phyloP scores from a whole-genome alignment of 2,329 filamentous ascomycete species.

The Epichloe elymi region DNA sequence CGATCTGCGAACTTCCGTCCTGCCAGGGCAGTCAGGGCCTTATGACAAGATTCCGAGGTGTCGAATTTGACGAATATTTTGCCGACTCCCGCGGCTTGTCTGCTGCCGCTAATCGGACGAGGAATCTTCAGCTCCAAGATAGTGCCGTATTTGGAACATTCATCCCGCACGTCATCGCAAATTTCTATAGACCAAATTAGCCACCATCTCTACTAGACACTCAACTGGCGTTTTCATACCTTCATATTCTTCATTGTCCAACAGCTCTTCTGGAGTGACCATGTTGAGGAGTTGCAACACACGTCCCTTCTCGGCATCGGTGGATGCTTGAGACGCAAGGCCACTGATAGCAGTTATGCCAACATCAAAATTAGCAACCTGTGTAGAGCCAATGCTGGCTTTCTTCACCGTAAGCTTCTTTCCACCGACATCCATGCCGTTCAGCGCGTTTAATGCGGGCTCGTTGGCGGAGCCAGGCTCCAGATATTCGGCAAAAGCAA shows the following conservation, averaged over 20 bases:
- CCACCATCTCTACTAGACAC: neutral
- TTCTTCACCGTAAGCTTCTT: slow-evolving; percentile 73
- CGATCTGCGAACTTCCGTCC: slow-evolving; percentile 93
- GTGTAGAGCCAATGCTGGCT: slow-evolving; percentile 87
- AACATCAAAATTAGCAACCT: slow-evolving; percentile 84
- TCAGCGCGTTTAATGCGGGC: slow-evolving; percentile 78
- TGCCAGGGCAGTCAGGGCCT: slow-evolving; percentile 78
- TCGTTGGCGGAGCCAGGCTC: slow-evolving; percentile 60
- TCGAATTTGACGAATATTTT: slow-evolving; percentile 98
- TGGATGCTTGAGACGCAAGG: slow-evolving; percentile 78
- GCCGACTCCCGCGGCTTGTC: slow-evolving; percentile 78
- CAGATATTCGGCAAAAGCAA: slow-evolving; percentile 91
- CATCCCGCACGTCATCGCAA: slow-evolving; percentile 81
- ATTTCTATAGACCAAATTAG: slow-evolving; percentile 54
- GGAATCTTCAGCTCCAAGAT: slow-evolving; percentile 88
- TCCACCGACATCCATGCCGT: slow-evolving; percentile 87
- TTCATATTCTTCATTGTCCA: slow-evolving; percentile 91
- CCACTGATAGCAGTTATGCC: slow-evolving; percentile 96
- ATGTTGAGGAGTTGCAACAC: slow-evolving; percentile 94
- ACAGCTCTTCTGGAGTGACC: slow-evolving; percentile 89
- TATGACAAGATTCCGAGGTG: slow-evolving; percentile 60
- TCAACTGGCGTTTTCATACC: slow-evolving; percentile 37
- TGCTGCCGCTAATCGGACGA: slow-evolving; percentile 67
- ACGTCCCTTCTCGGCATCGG: slow-evolving; percentile 64
- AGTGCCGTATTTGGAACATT: slow-evolving; percentile 81